Conservation (phyloP, 176 grass and related monocot species). For the Triticum urartu region DNA sequence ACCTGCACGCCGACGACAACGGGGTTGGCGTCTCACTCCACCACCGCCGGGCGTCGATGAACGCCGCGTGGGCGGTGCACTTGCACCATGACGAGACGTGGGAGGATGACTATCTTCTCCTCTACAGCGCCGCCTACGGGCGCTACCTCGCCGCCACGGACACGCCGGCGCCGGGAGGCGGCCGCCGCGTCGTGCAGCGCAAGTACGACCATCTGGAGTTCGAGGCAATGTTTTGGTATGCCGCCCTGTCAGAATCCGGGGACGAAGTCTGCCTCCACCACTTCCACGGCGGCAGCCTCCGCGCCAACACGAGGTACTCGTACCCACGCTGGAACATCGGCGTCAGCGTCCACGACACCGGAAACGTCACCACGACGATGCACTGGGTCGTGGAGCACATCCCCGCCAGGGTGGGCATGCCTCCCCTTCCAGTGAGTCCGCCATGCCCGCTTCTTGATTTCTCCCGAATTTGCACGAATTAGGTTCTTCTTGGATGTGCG, state of each 20-base stretch:
- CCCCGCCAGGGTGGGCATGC: neutral
- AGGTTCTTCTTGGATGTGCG: too few species aligned
- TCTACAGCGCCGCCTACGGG: constrained; percentile 15
- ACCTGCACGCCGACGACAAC: constrained; percentile 13
- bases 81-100: neutral
- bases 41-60: neutral
- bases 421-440: neutral
- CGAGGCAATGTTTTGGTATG: neutral
- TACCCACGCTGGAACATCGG: neutral
- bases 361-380: neutral
- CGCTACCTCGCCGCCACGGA: neutral
- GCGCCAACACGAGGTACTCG: neutral
- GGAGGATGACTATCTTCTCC: neutral
- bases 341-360: neutral
- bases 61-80: constrained; percentile 19
- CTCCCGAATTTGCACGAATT: too few species aligned
- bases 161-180: neutral
- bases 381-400: constrained; percentile 3
- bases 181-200: neutral
- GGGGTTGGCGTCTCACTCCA: neutral
- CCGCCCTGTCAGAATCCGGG: neutral
- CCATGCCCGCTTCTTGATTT: neutral
- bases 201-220: neutral
- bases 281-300: neutral
- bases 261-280: neutral